A percentile compares a stretch with the other conserved stretches of the same genome.
These are phyloP conservation scores for Apiospora malaysiana DNA, from an alignment of 2,329 filamentous ascomycete genomes.

Conservation along the genomic window DNA sequence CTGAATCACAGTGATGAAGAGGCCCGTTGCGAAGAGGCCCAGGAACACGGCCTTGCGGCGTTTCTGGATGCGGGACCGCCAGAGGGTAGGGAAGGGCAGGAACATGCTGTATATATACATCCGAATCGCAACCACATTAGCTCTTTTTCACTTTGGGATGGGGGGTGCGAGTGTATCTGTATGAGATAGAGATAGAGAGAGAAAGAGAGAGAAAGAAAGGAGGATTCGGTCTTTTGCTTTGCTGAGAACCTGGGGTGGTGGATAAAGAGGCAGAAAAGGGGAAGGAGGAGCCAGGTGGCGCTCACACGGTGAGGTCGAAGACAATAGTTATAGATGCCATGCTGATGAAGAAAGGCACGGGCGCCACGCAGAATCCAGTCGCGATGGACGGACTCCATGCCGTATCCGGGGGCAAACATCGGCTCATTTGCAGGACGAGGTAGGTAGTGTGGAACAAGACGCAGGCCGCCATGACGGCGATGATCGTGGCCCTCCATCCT, in stretches of 20 bases:
- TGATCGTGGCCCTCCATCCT: conserved; percentile 40
- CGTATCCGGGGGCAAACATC: conserved; percentile 41
- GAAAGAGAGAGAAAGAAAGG: no score
- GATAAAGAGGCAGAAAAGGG: no score
- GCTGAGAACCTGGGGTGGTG: no score
- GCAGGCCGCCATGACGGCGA: conserved; percentile 42
- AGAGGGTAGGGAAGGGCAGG: conserved; percentile 48
- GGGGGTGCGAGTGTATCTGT: no score
- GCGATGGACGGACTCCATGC: conserved; percentile 48
- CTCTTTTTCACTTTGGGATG: no score
- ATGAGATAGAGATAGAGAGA: no score
- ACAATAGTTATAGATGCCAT: conserved; percentile 48
- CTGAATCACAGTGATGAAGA: conserved; percentile 51
- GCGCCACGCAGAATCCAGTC: conserved; percentile 45
- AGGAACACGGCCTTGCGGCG: conserved; percentile 50
- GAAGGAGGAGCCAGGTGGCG: background rate
- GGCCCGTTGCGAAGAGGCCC: conserved; percentile 39
- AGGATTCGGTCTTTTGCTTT: no score
- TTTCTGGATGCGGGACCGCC: conserved; percentile 42
- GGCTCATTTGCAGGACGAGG: conserved; percentile 42
- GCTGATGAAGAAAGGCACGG: conserved; percentile 49
- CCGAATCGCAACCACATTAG: no score
- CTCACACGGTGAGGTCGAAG: conserved; percentile 49
- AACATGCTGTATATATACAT: conserved; percentile 39
- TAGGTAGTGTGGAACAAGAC: conserved; percentile 47